These are phyloP conservation scores for Paragyromitra xinjiangensis DNA, from an alignment of 495 filamentous ascomycete species.

Conservation along the genomic window DNA sequence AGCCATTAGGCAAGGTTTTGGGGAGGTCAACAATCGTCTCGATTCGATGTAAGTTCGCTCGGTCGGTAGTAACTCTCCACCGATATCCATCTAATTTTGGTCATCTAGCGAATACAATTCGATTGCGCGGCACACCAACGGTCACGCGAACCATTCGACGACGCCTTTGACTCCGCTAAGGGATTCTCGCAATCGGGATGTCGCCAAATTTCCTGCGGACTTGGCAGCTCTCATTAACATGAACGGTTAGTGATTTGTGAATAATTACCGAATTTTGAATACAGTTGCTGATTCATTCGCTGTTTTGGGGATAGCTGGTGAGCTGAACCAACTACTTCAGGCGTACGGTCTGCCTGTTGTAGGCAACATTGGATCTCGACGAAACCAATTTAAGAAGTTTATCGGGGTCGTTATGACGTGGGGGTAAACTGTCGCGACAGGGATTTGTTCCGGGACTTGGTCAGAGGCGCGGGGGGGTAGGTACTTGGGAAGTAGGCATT, in stretches of 20 bases:
- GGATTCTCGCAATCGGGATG: slow-evolving; percentile 34
- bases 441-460: no score
- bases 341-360: slow-evolving; percentile 38
- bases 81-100: slow-evolving; percentile 31
- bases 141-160: slow-evolving; percentile 26
- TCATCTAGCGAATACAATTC: slow-evolving; percentile 34
- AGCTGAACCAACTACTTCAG: slow-evolving; percentile 31
- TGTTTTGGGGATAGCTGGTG: slow-evolving; percentile 23
- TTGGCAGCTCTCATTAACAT: slow-evolving; percentile 28
- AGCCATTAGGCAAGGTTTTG: background rate
- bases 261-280: background rate
- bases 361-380: slow-evolving; percentile 24
- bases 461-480: no score
- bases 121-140: slow-evolving; percentile 39
- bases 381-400: slow-evolving; percentile 27
- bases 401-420: slow-evolving; percentile 26
- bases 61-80: slow-evolving; percentile 29
- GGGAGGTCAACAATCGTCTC: slow-evolving; percentile 5
- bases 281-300: slow-evolving; percentile 27
- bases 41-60: slow-evolving; percentile 34
- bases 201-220: slow-evolving; percentile 27
- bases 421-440: slow-evolving; percentile 4
- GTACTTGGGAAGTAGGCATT: no score
- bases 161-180: slow-evolving; percentile 28
- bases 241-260: slow-evolving; percentile 18